A percentile compares a stretch with the other conserved stretches of the same genome.
Conservation (phyloP, 768 basidiomycete species). For the Mycena belliarum region DNA sequence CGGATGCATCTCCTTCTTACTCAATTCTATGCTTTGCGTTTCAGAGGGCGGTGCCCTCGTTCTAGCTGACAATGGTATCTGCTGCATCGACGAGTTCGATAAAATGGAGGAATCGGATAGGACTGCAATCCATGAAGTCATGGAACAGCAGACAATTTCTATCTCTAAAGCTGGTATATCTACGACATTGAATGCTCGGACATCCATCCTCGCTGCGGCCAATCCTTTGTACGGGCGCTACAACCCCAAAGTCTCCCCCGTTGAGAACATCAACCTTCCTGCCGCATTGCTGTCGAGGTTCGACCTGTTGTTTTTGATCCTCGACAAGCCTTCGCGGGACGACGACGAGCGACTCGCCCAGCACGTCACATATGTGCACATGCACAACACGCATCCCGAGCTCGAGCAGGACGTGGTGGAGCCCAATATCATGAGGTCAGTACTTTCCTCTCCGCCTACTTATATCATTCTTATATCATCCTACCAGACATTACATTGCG, state of each 20-base stretch:
- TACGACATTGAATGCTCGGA: constrained; percentile 95
- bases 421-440: constrained; percentile 85
- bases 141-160: constrained; percentile 99
- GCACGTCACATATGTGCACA: constrained; percentile 98
- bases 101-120: constrained; percentile 99
- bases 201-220: constrained; percentile 96
- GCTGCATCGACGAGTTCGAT: constrained; percentile 99
- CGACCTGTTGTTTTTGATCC: constrained; percentile 93
- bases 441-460: constrained; percentile 1
- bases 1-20: not conserved
- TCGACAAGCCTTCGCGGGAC: constrained; percentile 93
- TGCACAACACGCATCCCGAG: constrained; percentile 89
- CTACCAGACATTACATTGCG: constrained; percentile 90
- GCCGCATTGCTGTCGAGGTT: constrained; percentile 96
- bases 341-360: constrained; percentile 95
- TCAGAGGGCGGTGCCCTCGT: constrained; percentile 99
- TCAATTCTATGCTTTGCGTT: not conserved
- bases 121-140: constrained; percentile 99
- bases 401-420: constrained; percentile 84
- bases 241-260: constrained; percentile 96
- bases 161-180: constrained; percentile 99
- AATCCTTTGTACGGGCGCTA: constrained; percentile 98
- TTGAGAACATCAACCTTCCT: constrained; percentile 98
- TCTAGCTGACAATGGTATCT: constrained; percentile 98
- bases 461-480: constrained; percentile 9